Percentiles rank a stretch among this genome's conserved stretches.
These are phyloP conservation scores for Zymoseptoria tritici DNA, from an alignment of 2,329 filamentous ascomycete species.

Conservation along the genomic window DNA sequence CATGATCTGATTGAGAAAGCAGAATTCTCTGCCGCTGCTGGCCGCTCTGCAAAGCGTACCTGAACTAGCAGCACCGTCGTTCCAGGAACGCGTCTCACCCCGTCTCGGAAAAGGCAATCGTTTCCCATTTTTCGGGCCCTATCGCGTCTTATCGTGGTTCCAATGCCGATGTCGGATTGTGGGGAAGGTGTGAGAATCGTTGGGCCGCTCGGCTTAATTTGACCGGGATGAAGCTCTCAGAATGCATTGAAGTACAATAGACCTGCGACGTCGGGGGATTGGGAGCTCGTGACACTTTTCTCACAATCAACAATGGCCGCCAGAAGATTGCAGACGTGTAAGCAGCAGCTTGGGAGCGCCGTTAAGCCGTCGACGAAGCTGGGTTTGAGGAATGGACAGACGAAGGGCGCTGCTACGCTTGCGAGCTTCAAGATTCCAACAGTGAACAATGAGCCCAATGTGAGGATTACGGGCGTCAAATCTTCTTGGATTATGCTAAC, in stretches of 20 bases:
- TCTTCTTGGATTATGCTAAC: constrained; percentile 1
- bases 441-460: constrained; percentile 91
- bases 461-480: constrained; percentile 40
- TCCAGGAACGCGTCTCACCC: background rate
- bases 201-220: background rate
- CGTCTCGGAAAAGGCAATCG: background rate
- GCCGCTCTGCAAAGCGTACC: background rate
- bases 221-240: background rate
- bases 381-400: constrained; percentile 16
- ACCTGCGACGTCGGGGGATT: background rate
- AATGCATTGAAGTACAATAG: background rate
- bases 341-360: constrained; percentile 5
- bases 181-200: background rate
- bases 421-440: constrained; percentile 83
- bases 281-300: background rate
- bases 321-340: constrained; percentile 4
- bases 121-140: background rate
- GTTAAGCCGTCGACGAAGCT: constrained; percentile 6
- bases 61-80: background rate
- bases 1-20: background rate
- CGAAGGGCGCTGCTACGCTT: constrained; percentile 47
- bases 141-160: background rate
- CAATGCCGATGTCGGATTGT: background rate
- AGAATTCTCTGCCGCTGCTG: background rate
- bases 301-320: constrained; percentile 7